These are phyloP conservation scores for Cardamine chenopodiifolia DNA, from an alignment of 345 rosid species.

Conservation along the genomic window DNA sequence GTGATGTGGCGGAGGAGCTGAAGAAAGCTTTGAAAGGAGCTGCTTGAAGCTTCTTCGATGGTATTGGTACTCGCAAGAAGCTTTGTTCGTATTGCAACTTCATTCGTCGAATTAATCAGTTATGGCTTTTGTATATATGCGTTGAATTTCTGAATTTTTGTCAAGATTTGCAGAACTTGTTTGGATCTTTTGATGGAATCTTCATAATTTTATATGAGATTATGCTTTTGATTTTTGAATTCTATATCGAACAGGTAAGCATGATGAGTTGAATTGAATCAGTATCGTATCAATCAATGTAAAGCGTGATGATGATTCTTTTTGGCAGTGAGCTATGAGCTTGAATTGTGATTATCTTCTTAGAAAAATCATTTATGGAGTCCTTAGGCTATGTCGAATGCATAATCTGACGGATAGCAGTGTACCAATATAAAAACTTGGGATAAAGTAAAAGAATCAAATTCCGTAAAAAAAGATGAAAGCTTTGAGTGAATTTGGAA, in stretches of 20 bases:
- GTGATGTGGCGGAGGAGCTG: constrained; percentile 62
- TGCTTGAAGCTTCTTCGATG: constrained; percentile 28
- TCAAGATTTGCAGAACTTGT: constrained; percentile 21
- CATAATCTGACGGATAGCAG: background rate
- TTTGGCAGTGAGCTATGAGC: background rate
- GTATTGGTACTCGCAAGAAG: constrained; percentile 5
- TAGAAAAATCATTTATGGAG: background rate
- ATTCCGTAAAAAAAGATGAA: background rate
- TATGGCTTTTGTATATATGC: constrained; percentile 23
- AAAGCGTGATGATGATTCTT: background rate
- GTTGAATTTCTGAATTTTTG: constrained; percentile 3
- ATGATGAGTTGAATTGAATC: background rate
- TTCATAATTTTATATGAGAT: background rate
- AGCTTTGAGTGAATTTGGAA: background rate
- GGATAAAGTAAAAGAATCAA: background rate
- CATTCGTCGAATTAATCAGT: constrained; percentile 13
- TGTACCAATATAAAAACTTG: background rate
- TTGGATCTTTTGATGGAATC: constrained; percentile 18
- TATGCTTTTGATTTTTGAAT: constrained; percentile 4
- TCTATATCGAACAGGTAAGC: background rate
- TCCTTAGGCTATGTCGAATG: background rate
- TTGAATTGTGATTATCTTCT: background rate
- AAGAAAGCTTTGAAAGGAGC: constrained; percentile 66
- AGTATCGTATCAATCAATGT: background rate
- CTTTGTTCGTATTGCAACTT: constrained; percentile 9